Conservation (phyloP, 192 early-diverging fungal species). For the Glomus cerebriforme region DNA sequence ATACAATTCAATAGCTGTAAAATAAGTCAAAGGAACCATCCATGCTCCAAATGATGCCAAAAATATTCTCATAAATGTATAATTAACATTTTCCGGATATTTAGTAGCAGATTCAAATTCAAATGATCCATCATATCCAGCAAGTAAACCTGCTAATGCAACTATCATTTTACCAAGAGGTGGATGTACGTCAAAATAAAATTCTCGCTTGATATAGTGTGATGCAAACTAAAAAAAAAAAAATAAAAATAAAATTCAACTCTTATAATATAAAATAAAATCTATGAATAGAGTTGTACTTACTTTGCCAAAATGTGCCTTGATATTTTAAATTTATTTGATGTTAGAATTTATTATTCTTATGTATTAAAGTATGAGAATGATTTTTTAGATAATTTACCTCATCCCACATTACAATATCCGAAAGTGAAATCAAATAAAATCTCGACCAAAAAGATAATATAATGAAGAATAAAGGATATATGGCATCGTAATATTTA, state of each 20-base stretch:
- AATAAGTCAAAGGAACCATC: conserved; percentile 89
- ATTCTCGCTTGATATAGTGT: conserved; percentile 88
- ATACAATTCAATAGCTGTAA: conserved; percentile 75
- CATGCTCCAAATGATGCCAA: conserved; percentile 86
- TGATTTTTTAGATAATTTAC: conserved; percentile 39
- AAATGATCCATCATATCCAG: conserved; percentile 86
- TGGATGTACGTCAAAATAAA: conserved; percentile 98
- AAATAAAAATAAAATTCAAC: neutral
- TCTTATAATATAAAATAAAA: neutral
- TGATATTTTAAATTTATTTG: neutral
- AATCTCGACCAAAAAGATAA: conserved; percentile 68
- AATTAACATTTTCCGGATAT: conserved; percentile 86
- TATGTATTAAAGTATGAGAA: conserved; percentile 6
- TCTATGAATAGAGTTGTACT: neutral
- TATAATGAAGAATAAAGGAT: conserved; percentile 58
- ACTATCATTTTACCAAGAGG: conserved; percentile 97
- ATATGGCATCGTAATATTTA: conserved; percentile 51
- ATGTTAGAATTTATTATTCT: neutral
- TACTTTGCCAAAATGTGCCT: conserved; percentile 65
- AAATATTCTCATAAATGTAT: conserved; percentile 86
- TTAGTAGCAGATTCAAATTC: conserved; percentile 73
- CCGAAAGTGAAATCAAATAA: conserved; percentile 58
- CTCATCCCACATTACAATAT: conserved; percentile 78
- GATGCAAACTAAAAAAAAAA: conserved; percentile 76
- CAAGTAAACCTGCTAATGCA: conserved; percentile 79